Evolutionary conservation across 2,329 filamentous ascomycete species (phyloP).

Genomic region (Macrophomina pseudophaseolina): DNA sequence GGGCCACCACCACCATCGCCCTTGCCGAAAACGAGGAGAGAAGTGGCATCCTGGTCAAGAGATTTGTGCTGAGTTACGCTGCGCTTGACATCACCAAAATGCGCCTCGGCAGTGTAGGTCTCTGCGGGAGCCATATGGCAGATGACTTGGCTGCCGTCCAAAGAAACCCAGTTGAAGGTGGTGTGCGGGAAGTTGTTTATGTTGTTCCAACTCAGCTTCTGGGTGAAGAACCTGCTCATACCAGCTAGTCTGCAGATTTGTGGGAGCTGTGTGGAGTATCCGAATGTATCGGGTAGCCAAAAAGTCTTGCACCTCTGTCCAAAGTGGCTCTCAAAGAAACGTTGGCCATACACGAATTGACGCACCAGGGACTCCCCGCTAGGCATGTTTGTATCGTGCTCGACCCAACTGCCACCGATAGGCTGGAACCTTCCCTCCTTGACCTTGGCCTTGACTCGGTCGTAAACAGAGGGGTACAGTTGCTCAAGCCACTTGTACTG

Average conservation of each 20-base stretch:
- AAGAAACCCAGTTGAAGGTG: slow-evolving; percentile 97
- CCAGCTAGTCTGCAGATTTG: slow-evolving; percentile 93
- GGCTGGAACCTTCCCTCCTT: slow-evolving; percentile 90
- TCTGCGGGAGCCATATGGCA: slow-evolving; percentile 97
- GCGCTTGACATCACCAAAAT: slow-evolving; percentile 91
- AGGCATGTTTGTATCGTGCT: slow-evolving; percentile 97
- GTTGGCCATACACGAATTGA: slow-evolving; percentile 94
- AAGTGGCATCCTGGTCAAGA: slow-evolving; percentile 89
- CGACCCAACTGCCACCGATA: slow-evolving; percentile 97
- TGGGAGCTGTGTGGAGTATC: slow-evolving; percentile 92
- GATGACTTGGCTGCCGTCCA: slow-evolving; percentile 94
- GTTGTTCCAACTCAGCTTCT: slow-evolving; percentile 99
- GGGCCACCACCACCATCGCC: slow-evolving; percentile 95
- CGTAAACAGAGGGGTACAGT: slow-evolving; percentile 85
- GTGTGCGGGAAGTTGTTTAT: slow-evolving; percentile 99
- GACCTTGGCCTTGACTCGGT: slow-evolving; percentile 89
- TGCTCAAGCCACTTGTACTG: slow-evolving; percentile 98
- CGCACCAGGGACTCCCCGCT: slow-evolving; percentile 92
- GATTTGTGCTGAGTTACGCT: slow-evolving; percentile 94
- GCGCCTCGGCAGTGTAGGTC: slow-evolving; percentile 91
- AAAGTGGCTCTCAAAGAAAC: slow-evolving; percentile 93
- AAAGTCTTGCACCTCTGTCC: slow-evolving; percentile 88
- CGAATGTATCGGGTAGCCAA: slow-evolving; percentile 98
- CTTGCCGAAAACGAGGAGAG: slow-evolving; percentile 92
- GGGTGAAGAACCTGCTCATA: slow-evolving; percentile 95